phyloP scores from a whole-genome alignment of 2,329 filamentous ascomycete genomes.

The Monilinia fructigena region DNA sequence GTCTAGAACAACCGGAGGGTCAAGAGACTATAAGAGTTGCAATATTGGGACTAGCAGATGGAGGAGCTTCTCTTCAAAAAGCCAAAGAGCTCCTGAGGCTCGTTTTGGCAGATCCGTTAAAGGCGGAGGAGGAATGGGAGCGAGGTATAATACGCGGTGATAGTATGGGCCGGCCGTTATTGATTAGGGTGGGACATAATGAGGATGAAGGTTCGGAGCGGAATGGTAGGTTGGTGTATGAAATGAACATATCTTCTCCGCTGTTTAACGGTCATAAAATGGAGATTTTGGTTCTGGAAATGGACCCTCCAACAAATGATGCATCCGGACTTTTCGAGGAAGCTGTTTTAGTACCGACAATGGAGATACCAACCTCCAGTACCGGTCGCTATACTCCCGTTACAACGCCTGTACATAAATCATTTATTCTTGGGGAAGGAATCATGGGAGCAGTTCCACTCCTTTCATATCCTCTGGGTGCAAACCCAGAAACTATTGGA shows the following conservation, averaged over 20 bases:
- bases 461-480: constrained; percentile 44
- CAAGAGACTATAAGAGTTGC: constrained; percentile 59
- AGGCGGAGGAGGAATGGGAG: constrained; percentile 65
- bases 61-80: constrained; percentile 43
- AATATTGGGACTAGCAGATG: constrained; percentile 50
- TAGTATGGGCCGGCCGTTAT: constrained; percentile 55
- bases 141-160: constrained; percentile 48
- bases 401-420: constrained; percentile 80
- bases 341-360: constrained; percentile 69
- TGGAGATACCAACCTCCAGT: constrained; percentile 66
- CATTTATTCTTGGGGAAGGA: constrained; percentile 71
- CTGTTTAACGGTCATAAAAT: constrained; percentile 59
- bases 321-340: constrained; percentile 54
- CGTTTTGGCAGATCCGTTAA: constrained; percentile 68
- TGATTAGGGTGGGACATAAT: constrained; percentile 56
- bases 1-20: constrained; percentile 56
- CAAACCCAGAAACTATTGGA: constrained; percentile 46
- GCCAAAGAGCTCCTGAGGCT: constrained; percentile 67
- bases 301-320: constrained; percentile 50
- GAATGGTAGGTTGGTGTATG: constrained; percentile 52
- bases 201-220: constrained; percentile 34
- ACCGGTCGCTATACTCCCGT: constrained; percentile 65
- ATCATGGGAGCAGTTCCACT: constrained; percentile 63
- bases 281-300: constrained; percentile 60
- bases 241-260: constrained; percentile 63